A percentile compares a stretch with the other conserved stretches of the same genome.
These are phyloP conservation scores for Eruca vesicaria DNA, from an alignment of 441 rosid species.

Conservation along the genomic window DNA sequence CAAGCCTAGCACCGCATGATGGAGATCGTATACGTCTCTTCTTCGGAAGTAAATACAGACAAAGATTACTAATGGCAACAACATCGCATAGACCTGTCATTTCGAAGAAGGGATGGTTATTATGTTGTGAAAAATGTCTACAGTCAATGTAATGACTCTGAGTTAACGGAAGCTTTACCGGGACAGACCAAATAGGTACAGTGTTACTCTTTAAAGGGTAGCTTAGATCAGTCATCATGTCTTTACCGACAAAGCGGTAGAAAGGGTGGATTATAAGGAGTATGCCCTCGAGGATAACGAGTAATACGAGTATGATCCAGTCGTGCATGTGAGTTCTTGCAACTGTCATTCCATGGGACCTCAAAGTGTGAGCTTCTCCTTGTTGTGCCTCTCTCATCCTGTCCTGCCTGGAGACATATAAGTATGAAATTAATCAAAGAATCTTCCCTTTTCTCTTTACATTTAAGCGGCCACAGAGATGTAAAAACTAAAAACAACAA, in stretches of 20 bases:
- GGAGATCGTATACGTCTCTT: background rate
- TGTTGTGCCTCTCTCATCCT: background rate
- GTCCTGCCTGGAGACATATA: slow-evolving; percentile 30
- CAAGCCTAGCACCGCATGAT: slow-evolving; percentile 35
- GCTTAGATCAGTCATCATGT: background rate
- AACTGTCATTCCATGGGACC: background rate
- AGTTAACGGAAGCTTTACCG: background rate
- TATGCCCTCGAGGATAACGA: background rate
- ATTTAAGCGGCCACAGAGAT: slow-evolving; percentile 6
- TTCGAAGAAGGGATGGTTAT: background rate
- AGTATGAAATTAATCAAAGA: background rate
- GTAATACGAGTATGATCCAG: background rate
- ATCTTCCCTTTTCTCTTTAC: background rate
- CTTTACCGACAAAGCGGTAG: background rate
- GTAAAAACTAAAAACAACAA: background rate
- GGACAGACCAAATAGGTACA: background rate
- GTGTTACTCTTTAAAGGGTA: background rate
- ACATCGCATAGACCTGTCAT: background rate
- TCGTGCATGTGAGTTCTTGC: background rate
- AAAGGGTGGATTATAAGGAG: background rate
- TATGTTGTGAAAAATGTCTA: background rate
- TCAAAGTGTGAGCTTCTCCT: background rate
- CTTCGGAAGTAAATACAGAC: background rate
- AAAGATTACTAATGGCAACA: background rate
- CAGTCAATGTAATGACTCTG: background rate